Base-by-base conservation (phyloP, 257 asterid genomes). In the Nicotiana obtusifolia region DNA sequence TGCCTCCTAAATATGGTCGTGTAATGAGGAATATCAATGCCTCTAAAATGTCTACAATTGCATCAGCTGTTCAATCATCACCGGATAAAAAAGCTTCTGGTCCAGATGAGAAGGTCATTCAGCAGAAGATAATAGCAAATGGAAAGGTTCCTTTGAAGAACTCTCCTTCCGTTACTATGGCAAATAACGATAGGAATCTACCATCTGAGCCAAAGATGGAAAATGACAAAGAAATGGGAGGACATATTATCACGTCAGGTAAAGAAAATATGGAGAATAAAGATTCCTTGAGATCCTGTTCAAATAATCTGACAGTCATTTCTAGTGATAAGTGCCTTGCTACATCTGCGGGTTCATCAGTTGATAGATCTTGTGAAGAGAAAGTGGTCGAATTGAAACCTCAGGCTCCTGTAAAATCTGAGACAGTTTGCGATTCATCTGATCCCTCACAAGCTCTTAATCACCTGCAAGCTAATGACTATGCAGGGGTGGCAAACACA, bases 1-100 rank as follows among this genome's bases (percentile, higher is more conserved):
- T 94, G 90, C 98, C 99, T 75, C 99, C 99, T 81, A 96, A 96
- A 84, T 96, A 93, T 87, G 99, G 99, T 16, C 97, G 97, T 65
- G 99, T 96, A 83, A 90, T 92, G 97, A 94, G 99, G 89, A 93
- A 96, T 83, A 68, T 71, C 5, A 87, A 67, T 82, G 87, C 92
- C 24, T 77, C 92, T 64, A 94, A 92, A 87, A 26, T 68, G 64
- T 65, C 91, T 81, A 82, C 92, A 26, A 88, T 80, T 77, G 56
- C 90, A 79, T 86, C 89, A 61, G 82, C 88, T 83, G 83, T 15
- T 76, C 87, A 88, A 68, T 82, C 94, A 84, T 82, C 86, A 84
- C 54, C 90, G 35, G 88, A 83, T 84, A 93, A 88, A 88, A 84
- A 80, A 67, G 69, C 80, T 73, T 89, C 84, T 82, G 81, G 89